Conservation (phyloP, 2,329 filamentous ascomycete species). For the Clonostachys rhizophaga region DNA sequence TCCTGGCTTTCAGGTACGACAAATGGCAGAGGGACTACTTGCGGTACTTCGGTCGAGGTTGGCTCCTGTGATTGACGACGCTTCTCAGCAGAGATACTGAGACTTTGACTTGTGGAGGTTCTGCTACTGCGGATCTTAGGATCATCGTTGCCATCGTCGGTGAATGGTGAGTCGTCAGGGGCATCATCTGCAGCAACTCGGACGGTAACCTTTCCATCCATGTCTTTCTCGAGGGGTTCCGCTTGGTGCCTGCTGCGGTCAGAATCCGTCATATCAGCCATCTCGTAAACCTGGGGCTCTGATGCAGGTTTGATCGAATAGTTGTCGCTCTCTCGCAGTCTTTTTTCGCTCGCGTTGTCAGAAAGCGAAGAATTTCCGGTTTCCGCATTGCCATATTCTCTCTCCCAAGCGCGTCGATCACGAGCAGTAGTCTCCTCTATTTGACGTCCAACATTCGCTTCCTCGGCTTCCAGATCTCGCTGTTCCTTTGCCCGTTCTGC, state of each 20-base stretch:
- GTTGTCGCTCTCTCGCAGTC: slow-evolving; percentile 21
- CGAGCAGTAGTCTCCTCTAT: slow-evolving; percentile 57
- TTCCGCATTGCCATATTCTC: slow-evolving; percentile 62
- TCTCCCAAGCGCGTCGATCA: slow-evolving; percentile 71
- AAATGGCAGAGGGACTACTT: slow-evolving; percentile 63
- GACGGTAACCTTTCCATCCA: slow-evolving; percentile 44
- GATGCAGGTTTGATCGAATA: slow-evolving; percentile 24
- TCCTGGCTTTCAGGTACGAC: slow-evolving; percentile 40
- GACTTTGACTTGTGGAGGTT: slow-evolving; percentile 11
- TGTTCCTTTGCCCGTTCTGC: slow-evolving; percentile 43
- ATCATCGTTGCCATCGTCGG: slow-evolving; percentile 13
- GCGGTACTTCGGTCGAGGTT: slow-evolving; percentile 21
- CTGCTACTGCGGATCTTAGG: slow-evolving; percentile 15
- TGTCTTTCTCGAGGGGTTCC: slow-evolving; percentile 31
- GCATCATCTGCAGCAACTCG: slow-evolving; percentile 46
- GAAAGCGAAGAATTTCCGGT: slow-evolving; percentile 15
- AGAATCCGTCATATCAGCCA: slow-evolving; percentile 40
- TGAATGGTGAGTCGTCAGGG: slow-evolving; percentile 14
- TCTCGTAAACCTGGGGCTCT: slow-evolving; percentile 44
- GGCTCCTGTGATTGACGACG: background rate
- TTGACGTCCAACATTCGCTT: slow-evolving; percentile 65
- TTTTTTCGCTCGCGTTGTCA: slow-evolving; percentile 42
- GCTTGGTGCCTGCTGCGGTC: slow-evolving; percentile 18
- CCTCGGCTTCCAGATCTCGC: slow-evolving; percentile 54
- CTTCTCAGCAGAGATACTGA: slow-evolving; percentile 9